Conservation (phyloP, 176 grass and related monocot species). For the Oryza rufipogon region DNA sequence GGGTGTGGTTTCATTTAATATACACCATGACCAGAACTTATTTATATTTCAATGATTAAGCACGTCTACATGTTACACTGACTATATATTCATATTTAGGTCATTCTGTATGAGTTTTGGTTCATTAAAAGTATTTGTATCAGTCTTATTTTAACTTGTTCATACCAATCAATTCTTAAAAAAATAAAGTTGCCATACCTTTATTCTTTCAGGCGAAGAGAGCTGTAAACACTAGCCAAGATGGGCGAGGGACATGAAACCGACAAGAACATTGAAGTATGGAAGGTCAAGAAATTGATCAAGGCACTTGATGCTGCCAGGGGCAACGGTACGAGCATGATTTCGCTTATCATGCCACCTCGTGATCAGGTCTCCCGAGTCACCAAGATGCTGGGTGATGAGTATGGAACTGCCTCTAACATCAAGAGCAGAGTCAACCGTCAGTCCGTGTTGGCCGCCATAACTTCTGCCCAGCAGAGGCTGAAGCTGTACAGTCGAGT, state of each 20-base stretch:
- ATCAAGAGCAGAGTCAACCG: slow-evolving; percentile 80
- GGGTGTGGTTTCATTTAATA: neutral
- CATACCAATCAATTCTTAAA: neutral
- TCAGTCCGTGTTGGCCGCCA: slow-evolving; percentile 67
- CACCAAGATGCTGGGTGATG: slow-evolving; percentile 70
- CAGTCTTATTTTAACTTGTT: neutral
- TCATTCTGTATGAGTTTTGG: too few species aligned
- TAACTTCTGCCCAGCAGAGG: slow-evolving; percentile 72
- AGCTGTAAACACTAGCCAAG: slow-evolving; percentile 1
- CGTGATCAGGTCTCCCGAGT: slow-evolving; percentile 68
- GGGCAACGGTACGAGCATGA: slow-evolving; percentile 76
- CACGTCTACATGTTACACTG: too few species aligned
- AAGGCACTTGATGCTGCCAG: slow-evolving; percentile 58
- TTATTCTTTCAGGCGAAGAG: slow-evolving; percentile 16
- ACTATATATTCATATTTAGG: neutral
- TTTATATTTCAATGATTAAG: neutral
- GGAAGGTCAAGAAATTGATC: slow-evolving; percentile 72
- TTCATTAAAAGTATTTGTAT: too few species aligned
- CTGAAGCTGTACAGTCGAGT: slow-evolving; percentile 66
- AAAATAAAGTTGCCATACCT: neutral
- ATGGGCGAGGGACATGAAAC: slow-evolving; percentile 50
- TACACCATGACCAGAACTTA: neutral
- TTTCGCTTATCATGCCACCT: slow-evolving; percentile 70
- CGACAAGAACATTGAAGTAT: slow-evolving; percentile 62
- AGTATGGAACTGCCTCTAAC: slow-evolving; percentile 75